Percentiles rank a stretch among this genome's conserved stretches.
Conservation (phyloP, 2,329 filamentous ascomycete species). For the Epichloe coenophiala region DNA sequence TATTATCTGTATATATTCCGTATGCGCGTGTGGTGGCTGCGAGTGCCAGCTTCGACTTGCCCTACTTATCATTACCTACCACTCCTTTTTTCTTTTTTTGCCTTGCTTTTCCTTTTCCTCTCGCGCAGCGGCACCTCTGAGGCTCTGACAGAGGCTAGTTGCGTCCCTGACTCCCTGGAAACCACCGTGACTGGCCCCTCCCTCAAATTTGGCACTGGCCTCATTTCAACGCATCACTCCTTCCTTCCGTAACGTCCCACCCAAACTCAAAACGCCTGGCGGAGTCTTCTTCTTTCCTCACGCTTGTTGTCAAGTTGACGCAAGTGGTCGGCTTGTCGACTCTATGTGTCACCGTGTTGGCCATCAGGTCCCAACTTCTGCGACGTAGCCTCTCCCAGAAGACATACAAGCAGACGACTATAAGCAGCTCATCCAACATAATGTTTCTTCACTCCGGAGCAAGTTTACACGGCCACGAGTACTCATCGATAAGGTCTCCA, state of each 20-base stretch:
- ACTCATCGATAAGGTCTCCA: conserved; percentile 27
- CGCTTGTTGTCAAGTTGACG: too few relatives aligned
- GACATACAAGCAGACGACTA: background rate
- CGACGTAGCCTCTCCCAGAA: background rate
- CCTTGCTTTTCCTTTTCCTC: background rate
- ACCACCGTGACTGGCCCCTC: background rate
- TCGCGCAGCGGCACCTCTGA: background rate
- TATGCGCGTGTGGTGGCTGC: background rate
- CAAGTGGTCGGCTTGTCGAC: too few relatives aligned
- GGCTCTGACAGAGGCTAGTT: background rate
- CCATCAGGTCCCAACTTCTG: background rate
- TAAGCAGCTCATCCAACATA: background rate
- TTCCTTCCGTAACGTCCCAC: background rate
- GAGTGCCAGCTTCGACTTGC: background rate
- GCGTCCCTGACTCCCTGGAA: background rate
- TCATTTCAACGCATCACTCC: background rate
- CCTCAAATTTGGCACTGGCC: background rate
- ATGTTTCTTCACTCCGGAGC: conserved; percentile 50
- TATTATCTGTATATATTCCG: background rate
- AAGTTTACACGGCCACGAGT: conserved; percentile 47
- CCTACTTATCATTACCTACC: background rate
- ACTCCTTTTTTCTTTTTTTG: background rate
- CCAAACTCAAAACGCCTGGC: too few relatives aligned
- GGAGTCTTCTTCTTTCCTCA: too few relatives aligned
- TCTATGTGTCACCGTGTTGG: background rate